Evolutionary conservation across 73 alveolate species (phyloP).

Genomic region (Stentor roeselii): DNA sequence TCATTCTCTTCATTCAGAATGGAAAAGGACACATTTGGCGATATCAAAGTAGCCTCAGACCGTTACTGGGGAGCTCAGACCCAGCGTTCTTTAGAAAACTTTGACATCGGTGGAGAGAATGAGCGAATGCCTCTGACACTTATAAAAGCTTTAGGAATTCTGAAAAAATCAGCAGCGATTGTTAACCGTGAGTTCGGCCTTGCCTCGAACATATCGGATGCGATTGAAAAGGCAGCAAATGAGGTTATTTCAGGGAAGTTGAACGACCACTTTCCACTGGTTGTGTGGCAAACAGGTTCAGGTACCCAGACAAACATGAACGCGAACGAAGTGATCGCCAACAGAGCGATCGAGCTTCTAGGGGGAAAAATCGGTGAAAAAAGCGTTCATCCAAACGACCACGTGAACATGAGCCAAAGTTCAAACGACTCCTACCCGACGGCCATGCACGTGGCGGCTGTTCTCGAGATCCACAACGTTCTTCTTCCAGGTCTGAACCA

Average conservation of each 20-base stretch:
- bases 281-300: slow-evolving; percentile 99
- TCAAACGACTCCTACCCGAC: slow-evolving; percentile 99
- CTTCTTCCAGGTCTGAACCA: slow-evolving; percentile 60
- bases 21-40: slow-evolving; percentile 97
- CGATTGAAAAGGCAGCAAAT: slow-evolving; percentile 95
- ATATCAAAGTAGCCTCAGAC: slow-evolving; percentile 89
- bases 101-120: slow-evolving; percentile 88
- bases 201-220: slow-evolving; percentile 68
- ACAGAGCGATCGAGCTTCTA: slow-evolving; percentile 93
- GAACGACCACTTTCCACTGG: slow-evolving; percentile 95
- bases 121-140: slow-evolving; percentile 91
- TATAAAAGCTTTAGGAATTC: slow-evolving; percentile 90
- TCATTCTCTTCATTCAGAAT: slow-evolving; percentile 41
- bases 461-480: slow-evolving; percentile 55
- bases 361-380: slow-evolving; percentile 96
- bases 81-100: slow-evolving; percentile 96
- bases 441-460: slow-evolving; percentile 98
- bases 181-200: slow-evolving; percentile 88
- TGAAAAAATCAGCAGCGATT: slow-evolving; percentile 95
- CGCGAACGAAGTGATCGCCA: slow-evolving; percentile 96
- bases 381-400: slow-evolving; percentile 98
- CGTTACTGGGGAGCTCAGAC: slow-evolving; percentile 99
- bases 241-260: slow-evolving; percentile 89
- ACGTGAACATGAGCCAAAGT: slow-evolving; percentile 92
- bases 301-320: slow-evolving; percentile 99